Percentiles rank a stretch among this genome's conserved stretches.
Conservation (phyloP, 2,329 filamentous ascomycete genomes). For the Ciborinia camelliae region DNA sequence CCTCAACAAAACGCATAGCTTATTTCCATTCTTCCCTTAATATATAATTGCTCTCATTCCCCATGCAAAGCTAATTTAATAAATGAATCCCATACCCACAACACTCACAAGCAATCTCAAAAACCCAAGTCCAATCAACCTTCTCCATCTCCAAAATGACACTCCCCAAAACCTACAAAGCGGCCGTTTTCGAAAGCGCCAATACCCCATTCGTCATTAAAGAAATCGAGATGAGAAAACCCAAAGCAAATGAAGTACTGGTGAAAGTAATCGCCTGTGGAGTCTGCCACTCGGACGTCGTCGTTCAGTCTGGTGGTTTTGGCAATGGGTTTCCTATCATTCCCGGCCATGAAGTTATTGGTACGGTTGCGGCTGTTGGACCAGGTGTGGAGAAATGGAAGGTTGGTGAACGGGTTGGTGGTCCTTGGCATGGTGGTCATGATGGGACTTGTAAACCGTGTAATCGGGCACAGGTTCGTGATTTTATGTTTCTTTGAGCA, state of each 20-base stretch:
- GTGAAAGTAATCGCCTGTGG: conserved; percentile 71
- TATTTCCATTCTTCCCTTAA: background rate
- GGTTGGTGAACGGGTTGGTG: conserved; percentile 64
- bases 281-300: conserved; percentile 62
- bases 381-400: conserved; percentile 55
- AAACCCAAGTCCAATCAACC: background rate
- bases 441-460: conserved; percentile 61
- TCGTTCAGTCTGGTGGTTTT: conserved; percentile 47
- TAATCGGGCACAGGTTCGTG: conserved; percentile 55
- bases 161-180: conserved; percentile 65
- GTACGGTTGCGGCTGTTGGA: conserved; percentile 60
- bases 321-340: conserved; percentile 57
- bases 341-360: conserved; percentile 71
- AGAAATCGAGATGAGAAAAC: conserved; percentile 55
- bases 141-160: conserved; percentile 27
- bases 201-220: conserved; percentile 54
- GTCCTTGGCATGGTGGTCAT: conserved; percentile 63
- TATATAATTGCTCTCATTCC: background rate
- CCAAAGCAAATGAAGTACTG: conserved; percentile 57
- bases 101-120: background rate
- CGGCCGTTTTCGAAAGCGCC: conserved; percentile 55
- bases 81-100: background rate
- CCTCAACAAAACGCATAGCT: background rate
- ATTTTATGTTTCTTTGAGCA: conserved; percentile 9
- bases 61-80: background rate